Conservation (phyloP, 106 monocot species). For the Platanthera guangdongensis region DNA sequence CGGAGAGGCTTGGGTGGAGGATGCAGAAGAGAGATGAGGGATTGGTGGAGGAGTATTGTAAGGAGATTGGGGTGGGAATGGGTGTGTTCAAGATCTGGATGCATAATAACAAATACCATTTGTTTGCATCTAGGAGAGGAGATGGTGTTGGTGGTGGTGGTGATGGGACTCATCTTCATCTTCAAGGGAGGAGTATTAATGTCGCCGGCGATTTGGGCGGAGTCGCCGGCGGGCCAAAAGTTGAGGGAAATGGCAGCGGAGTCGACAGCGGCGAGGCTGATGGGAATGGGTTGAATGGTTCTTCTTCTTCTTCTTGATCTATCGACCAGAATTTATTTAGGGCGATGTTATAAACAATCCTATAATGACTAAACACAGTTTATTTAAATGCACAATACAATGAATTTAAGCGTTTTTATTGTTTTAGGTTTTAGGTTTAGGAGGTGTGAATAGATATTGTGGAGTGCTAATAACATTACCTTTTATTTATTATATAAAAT, state of each 20-base stretch:
- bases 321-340: too few relatives aligned
- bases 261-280: background rate
- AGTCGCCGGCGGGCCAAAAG: background rate
- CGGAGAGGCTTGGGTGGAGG: conserved; percentile 69
- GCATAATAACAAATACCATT: conserved; percentile 84
- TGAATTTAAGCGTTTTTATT: too few relatives aligned
- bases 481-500: background rate
- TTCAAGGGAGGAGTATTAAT: background rate
- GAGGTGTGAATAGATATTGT: too few relatives aligned
- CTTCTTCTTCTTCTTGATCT: conserved; percentile 2
- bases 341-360: too few relatives aligned
- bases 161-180: background rate
- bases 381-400: too few relatives aligned
- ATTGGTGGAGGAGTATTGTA: conserved; percentile 45
- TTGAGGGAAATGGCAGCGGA: background rate
- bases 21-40: conserved; percentile 63
- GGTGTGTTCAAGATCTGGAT: conserved; percentile 87
- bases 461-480: too few relatives aligned
- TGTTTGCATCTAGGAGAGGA: conserved; percentile 8
- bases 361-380: too few relatives aligned
- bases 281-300: conserved; percentile 5
- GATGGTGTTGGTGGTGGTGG: background rate
- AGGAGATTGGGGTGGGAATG: conserved; percentile 51
- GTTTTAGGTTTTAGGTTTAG: too few relatives aligned
- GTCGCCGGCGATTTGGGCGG: background rate